These are phyloP conservation scores for Phytopythium sindhum DNA, from an alignment of 352 stramenopile genomes.

Conservation along the genomic window DNA sequence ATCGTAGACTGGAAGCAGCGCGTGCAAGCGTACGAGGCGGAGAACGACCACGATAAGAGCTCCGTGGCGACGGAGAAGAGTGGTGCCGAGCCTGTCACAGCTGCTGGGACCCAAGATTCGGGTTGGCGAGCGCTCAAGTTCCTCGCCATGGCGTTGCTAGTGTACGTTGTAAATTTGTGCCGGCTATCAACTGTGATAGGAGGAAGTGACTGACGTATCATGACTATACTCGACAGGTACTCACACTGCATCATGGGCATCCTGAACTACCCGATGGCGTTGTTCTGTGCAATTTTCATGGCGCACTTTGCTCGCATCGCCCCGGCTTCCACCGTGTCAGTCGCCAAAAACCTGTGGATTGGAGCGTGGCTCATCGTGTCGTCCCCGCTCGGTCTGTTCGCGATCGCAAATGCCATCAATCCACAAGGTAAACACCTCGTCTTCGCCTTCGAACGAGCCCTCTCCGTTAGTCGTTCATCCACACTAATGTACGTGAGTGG, in stretches of 20 bases:
- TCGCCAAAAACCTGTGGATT: slow-evolving; percentile 21
- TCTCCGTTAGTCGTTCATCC: neutral
- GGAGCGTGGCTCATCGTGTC: slow-evolving; percentile 51
- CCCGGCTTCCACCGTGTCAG: slow-evolving; percentile 22
- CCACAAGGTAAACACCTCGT: slow-evolving; percentile 13
- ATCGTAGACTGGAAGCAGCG: slow-evolving; percentile 35
- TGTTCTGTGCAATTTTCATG: slow-evolving; percentile 65
- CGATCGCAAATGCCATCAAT: slow-evolving; percentile 19
- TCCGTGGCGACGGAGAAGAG: neutral
- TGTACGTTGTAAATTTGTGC: slow-evolving; percentile 25
- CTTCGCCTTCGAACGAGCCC: neutral
- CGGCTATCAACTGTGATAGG: neutral
- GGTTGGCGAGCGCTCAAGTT: slow-evolving; percentile 63
- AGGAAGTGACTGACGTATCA: neutral
- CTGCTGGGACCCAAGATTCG: slow-evolving; percentile 23
- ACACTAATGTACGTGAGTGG: neutral
- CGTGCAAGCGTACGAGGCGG: slow-evolving; percentile 30
- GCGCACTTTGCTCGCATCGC: slow-evolving; percentile 55
- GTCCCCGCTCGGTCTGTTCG: slow-evolving; percentile 43
- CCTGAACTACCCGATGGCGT: slow-evolving; percentile 80
- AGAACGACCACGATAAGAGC: slow-evolving; percentile 20
- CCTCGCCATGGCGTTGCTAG: slow-evolving; percentile 44
- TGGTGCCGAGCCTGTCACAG: neutral
- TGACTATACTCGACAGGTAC: slow-evolving; percentile 25
- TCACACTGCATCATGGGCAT: slow-evolving; percentile 73